These are phyloP conservation scores for Scolecobasidium constrictum DNA, from an alignment of 2,329 filamentous ascomycete genomes.

Conservation along the genomic window DNA sequence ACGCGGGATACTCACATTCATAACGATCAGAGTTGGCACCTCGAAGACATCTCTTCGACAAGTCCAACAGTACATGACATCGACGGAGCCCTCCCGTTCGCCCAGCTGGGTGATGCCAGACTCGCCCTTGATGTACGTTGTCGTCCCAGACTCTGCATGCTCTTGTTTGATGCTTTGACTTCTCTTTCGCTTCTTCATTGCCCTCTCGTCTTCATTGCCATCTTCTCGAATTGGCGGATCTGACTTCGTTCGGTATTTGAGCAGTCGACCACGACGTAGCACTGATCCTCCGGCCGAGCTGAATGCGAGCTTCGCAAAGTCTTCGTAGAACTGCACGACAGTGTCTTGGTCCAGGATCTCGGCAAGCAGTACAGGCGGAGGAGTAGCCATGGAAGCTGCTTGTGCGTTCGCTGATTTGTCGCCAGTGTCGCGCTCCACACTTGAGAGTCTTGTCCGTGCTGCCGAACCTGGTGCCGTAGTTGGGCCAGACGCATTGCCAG, in stretches of 20 bases:
- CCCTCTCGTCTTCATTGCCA: conserved; percentile 17
- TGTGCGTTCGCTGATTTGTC: conserved; percentile 8
- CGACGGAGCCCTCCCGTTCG: conserved; percentile 77
- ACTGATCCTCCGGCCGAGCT: conserved; percentile 81
- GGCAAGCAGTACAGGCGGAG: conserved; percentile 66
- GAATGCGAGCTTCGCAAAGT: conserved; percentile 87
- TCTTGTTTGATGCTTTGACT: conserved; percentile 6
- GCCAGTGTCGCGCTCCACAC: conserved; percentile 20
- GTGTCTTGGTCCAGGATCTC: conserved; percentile 90
- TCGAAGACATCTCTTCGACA: conserved; percentile 96
- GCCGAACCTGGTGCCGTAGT: conserved; percentile 25
- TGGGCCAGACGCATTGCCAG: conserved; percentile 33
- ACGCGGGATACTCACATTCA: conserved; percentile 94
- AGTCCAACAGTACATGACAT: conserved; percentile 94
- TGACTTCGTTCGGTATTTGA: conserved; percentile 69
- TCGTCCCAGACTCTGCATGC: conserved; percentile 7
- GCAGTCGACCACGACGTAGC: conserved; percentile 69
- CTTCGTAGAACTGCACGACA: conserved; percentile 89
- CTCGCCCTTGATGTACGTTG: conserved; percentile 37
- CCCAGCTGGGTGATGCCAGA: conserved; percentile 71
- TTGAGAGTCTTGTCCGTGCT: conserved; percentile 25
- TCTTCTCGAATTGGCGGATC: conserved; percentile 35
- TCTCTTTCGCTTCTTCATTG: conserved; percentile 16
- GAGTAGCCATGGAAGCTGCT: background rate
- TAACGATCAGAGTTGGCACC: conserved; percentile 96